Percentiles rank a stretch among this genome's conserved stretches.
phyloP scores from a whole-genome alignment of 2,329 filamentous ascomycete genomes.

The Dichotomopilus funicola region DNA sequence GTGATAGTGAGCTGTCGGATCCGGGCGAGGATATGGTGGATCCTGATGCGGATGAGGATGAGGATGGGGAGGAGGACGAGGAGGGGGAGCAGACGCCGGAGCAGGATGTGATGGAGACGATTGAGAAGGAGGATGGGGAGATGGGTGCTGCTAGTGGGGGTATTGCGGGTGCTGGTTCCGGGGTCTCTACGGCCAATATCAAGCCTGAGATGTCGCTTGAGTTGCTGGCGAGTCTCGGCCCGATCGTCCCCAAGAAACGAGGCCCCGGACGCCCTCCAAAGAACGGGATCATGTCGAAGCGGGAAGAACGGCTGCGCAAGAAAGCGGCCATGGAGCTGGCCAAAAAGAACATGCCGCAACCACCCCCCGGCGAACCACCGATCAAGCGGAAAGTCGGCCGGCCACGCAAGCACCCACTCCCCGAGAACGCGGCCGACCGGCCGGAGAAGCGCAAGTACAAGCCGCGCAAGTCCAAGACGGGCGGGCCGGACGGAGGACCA shows the following conservation, averaged over 20 bases:
- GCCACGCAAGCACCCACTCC: slow-evolving; percentile 56
- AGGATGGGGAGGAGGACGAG: slow-evolving; percentile 3
- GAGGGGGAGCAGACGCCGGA: slow-evolving; percentile 26
- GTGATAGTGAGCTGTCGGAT: slow-evolving; percentile 28
- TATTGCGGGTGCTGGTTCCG: neutral
- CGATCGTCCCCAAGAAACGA: slow-evolving; percentile 54
- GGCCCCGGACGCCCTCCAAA: slow-evolving; percentile 77
- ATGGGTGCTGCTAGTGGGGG: too few species aligned
- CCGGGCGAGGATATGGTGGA: slow-evolving; percentile 27
- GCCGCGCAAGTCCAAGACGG: slow-evolving; percentile 42
- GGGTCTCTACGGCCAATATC: slow-evolving; percentile 2
- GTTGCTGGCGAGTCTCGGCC: slow-evolving; percentile 26
- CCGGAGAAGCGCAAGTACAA: slow-evolving; percentile 62
- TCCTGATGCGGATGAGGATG: slow-evolving; percentile 28
- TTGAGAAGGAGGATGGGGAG: slow-evolving; percentile 24
- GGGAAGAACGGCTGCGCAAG: slow-evolving; percentile 59
- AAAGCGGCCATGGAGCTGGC: slow-evolving; percentile 49
- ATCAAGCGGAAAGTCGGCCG: slow-evolving; percentile 60
- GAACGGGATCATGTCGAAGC: slow-evolving; percentile 76
- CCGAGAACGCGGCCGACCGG: slow-evolving; percentile 47
- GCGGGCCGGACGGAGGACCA: slow-evolving; percentile 49
- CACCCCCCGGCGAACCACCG: slow-evolving; percentile 42
- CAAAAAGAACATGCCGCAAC: slow-evolving; percentile 45
- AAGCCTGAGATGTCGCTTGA: slow-evolving; percentile 24
- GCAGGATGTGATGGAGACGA: slow-evolving; percentile 29